Percentiles rank a stretch among this genome's conserved stretches.
Evolutionary conservation across 768 basidiomycete genomes (phyloP).

Genomic region (Tylopilus subfusipes): DNA sequence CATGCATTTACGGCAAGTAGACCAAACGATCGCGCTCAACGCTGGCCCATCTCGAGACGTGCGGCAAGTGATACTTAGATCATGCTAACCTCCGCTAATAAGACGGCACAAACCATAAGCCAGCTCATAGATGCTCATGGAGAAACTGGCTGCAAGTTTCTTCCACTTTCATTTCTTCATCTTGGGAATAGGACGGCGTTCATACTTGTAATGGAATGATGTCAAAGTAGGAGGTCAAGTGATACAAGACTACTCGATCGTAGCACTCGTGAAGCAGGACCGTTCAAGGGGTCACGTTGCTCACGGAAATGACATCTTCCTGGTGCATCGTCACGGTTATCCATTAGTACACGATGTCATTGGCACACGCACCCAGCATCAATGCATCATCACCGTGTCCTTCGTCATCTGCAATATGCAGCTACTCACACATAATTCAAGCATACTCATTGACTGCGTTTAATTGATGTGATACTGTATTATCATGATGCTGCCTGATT

Average conservation of each 20-base stretch:
- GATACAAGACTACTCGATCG: neutral
- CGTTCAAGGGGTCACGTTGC: neutral
- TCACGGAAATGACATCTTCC: neutral
- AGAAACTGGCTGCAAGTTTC: neutral
- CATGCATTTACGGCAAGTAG: too few relatives aligned
- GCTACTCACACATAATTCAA: neutral
- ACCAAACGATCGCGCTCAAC: too few relatives aligned
- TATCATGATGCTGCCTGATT: constrained; percentile 4
- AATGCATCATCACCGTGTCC: neutral
- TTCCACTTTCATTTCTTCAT: constrained; percentile 14
- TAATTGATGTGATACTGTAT: neutral
- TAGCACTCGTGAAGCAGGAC: neutral
- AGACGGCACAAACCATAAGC: too few relatives aligned
- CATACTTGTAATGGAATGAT: constrained; percentile 7
- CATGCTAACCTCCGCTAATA: too few relatives aligned
- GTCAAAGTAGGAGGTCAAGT: neutral
- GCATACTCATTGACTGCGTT: neutral
- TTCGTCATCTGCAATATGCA: neutral
- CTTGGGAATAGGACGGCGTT: constrained; percentile 15
- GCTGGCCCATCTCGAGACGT: too few relatives aligned
- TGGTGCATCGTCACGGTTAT: neutral
- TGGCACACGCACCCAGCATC: neutral
- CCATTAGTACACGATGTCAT: neutral
- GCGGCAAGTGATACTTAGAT: too few relatives aligned
- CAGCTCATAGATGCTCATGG: neutral